These are phyloP conservation scores for Helminthosporium solani DNA, from an alignment of 2,329 filamentous ascomycete genomes.

Conservation along the genomic window DNA sequence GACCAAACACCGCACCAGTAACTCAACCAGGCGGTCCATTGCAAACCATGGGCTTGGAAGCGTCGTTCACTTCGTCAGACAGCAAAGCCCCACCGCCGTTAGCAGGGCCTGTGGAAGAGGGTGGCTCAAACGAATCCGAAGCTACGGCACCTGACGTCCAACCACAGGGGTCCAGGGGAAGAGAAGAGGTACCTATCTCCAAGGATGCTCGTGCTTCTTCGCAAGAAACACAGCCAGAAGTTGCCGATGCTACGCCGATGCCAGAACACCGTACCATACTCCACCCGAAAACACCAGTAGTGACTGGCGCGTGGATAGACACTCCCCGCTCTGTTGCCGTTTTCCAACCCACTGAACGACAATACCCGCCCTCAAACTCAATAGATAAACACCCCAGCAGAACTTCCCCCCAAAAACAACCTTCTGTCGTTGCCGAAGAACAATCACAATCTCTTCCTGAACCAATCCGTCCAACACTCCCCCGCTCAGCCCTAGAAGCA, in stretches of 20 bases:
- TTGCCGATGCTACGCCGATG: constrained; percentile 31
- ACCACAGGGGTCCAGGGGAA: neutral
- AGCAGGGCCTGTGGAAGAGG: constrained; percentile 1
- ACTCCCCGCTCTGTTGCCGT: constrained; percentile 42
- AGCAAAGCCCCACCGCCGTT: constrained; percentile 1
- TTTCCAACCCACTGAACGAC: constrained; percentile 10
- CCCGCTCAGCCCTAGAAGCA: constrained; percentile 42
- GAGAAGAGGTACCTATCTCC: constrained; percentile 7
- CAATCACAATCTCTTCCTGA: constrained; percentile 2
- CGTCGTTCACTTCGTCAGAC: neutral
- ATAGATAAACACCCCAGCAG: constrained; percentile 18
- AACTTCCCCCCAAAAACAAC: constrained; percentile 12
- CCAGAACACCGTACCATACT: constrained; percentile 22
- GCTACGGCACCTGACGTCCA: constrained; percentile 2
- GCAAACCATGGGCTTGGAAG: constrained; percentile 9
- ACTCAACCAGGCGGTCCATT: constrained; percentile 17
- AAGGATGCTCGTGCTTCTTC: constrained; percentile 6
- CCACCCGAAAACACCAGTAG: constrained; percentile 46
- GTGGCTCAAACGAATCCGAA: constrained; percentile 3
- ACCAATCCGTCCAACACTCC: constrained; percentile 25
- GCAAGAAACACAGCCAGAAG: constrained; percentile 7
- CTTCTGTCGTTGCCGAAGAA: constrained; percentile 1
- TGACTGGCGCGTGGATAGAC: constrained; percentile 52
- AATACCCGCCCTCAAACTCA: constrained; percentile 19
- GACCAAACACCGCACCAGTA: constrained; percentile 24